Conservation (phyloP, 2,329 filamentous ascomycete genomes). For the Cercospora sp. region DNA sequence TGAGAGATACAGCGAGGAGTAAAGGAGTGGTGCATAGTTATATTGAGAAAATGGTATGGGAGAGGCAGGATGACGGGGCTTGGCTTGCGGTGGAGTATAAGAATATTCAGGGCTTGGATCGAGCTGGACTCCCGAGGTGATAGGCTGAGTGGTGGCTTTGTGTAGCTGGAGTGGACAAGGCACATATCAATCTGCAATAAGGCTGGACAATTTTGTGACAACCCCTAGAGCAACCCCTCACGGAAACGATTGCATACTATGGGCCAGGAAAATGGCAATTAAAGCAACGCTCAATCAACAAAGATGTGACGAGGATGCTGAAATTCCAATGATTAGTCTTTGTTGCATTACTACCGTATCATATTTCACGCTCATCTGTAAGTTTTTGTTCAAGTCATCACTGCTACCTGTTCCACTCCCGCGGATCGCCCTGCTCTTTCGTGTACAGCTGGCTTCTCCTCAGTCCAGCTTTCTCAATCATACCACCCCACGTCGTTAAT, state of each 20-base stretch:
- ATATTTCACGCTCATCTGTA: background rate
- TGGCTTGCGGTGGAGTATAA: conserved; percentile 10
- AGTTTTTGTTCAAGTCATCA: too few relatives aligned
- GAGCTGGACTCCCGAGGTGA: conserved; percentile 8
- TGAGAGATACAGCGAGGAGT: conserved; percentile 9
- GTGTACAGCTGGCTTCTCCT: conserved; percentile 33
- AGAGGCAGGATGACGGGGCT: conserved; percentile 7
- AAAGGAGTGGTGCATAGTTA: conserved; percentile 11
- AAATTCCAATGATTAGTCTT: background rate
- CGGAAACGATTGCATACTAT: background rate
- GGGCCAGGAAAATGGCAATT: background rate
- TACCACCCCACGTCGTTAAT: conserved; percentile 43
- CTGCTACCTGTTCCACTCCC: conserved; percentile 26
- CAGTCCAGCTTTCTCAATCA: conserved; percentile 48
- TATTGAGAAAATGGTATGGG: conserved; percentile 13
- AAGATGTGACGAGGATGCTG: background rate
- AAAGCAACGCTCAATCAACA: background rate
- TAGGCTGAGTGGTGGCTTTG: background rate
- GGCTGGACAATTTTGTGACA: background rate
- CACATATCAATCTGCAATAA: background rate
- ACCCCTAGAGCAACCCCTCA: background rate
- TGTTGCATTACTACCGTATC: background rate
- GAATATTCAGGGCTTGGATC: conserved; percentile 12
- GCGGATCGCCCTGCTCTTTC: conserved; percentile 24
- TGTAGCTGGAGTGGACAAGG: background rate